phyloP scores from a whole-genome alignment of 768 basidiomycete species.

The Mycena venus region DNA sequence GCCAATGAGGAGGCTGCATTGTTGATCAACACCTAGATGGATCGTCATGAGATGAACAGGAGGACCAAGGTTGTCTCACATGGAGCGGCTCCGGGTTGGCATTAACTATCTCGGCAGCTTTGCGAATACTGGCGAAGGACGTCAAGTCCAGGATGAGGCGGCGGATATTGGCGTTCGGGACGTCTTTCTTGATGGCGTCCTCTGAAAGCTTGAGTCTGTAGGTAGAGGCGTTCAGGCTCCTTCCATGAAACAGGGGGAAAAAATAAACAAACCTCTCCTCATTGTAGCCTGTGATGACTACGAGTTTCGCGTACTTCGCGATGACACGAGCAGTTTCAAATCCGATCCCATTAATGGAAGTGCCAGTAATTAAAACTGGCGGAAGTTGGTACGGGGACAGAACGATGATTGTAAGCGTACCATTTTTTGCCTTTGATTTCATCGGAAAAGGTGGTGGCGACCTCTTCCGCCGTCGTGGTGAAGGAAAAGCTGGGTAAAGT shows the following conservation, averaged over 20 bases:
- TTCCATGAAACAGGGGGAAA: too few species aligned
- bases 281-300: slow-evolving; percentile 3
- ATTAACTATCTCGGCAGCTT: slow-evolving; percentile 11
- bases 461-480: slow-evolving; percentile 13
- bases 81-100: background rate
- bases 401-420: background rate
- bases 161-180: background rate
- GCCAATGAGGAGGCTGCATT: background rate
- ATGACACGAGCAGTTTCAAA: slow-evolving; percentile 6
- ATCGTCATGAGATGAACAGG: too few species aligned
- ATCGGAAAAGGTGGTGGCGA: background rate
- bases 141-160: background rate
- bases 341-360: background rate
- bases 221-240: background rate
- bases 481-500: background rate
- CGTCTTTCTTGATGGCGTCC: slow-evolving; percentile 1
- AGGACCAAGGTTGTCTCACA: background rate
- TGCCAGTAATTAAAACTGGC: slow-evolving; percentile 5
- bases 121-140: slow-evolving; percentile 1
- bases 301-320: background rate
- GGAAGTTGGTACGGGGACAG: too few species aligned
- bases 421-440: slow-evolving; percentile 18
- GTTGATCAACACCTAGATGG: slow-evolving; percentile 17
- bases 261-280: background rate
- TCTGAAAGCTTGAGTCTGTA: slow-evolving; percentile 5